A percentile compares a stretch with the other conserved stretches of the same genome.
Evolutionary conservation across 176 grass and related monocot genomes (phyloP).

Genomic region (Carex littledalei): DNA sequence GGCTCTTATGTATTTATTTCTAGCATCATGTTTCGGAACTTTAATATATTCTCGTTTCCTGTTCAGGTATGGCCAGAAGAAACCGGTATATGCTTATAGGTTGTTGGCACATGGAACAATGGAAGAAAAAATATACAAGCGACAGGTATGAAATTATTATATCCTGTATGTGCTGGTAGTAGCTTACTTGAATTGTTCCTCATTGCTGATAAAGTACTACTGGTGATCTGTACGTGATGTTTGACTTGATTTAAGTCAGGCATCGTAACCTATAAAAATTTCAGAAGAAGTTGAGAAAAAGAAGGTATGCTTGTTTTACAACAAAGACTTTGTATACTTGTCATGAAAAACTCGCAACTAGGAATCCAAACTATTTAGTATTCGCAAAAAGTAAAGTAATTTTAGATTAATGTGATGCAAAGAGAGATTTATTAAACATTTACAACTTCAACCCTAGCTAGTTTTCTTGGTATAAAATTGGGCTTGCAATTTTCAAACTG

Average conservation of each 20-base stretch:
- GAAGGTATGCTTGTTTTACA: not conserved
- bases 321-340: not conserved
- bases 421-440: not conserved
- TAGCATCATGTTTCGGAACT: conserved; percentile 10
- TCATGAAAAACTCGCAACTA: not conserved
- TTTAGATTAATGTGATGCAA: not conserved
- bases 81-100: conserved; percentile 90
- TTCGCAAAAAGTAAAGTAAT: not conserved
- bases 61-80: conserved; percentile 87
- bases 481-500: not conserved
- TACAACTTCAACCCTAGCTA: not conserved
- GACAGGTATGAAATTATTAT: conserved; percentile 53
- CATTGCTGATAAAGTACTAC: not conserved
- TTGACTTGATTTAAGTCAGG: not conserved
- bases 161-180: not conserved
- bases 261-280: not conserved
- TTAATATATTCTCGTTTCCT: not conserved
- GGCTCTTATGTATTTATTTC: conserved; percentile 7
- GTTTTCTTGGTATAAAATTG: not conserved
- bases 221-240: not conserved
- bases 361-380: not conserved
- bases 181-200: not conserved
- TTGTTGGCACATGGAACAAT: conserved; percentile 91
- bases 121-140: conserved; percentile 99
- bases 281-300: not conserved